Evolutionary conservation across 306 rosid species (phyloP), one percentile per base, ranked within the genome.

Genomic region (Macrotyloma uniflorum): DNA sequence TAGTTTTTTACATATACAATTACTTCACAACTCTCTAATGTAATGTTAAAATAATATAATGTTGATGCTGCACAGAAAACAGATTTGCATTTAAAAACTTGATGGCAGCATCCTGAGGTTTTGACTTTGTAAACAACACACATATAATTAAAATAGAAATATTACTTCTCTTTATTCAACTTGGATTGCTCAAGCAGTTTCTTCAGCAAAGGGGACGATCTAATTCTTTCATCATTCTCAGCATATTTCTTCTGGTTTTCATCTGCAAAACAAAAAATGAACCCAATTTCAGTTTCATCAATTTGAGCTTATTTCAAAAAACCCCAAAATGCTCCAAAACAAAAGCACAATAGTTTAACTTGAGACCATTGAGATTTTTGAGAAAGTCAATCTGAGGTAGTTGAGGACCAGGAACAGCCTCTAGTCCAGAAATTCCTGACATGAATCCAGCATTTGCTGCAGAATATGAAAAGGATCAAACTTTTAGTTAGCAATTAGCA

Each of bases 211-310:
- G 97, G 98, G 50, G 98, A 84, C 38, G 89, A 82, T 72, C 84
- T 76, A 80, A 94, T 82, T 87, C 89, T 92, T 40, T 83, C 97
- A 84, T 94, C 98, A 87, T 64, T 54, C 70, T 90, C 98, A 2
- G 90, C 93, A 74, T 94, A 90, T 71, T 79, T 90, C 72, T 94
- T 94, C 91, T 91, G 95, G 87, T 92, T 94, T 82, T 92, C 93
- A 79, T 94, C 97, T 94, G 95, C 70, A 81, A 85, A 67, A 67
- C 18, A 19, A n/a, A 47, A n/a, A 65, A 45, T 64, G 64, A 49
- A 26, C 2, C 10, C 22, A 55, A 78, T 30, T 32, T 84, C 24
- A 77, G 54, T 72, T 85, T 64, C 64, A 79, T 65, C 19, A 40
- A 18, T 78, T 61, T 53, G 59, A 69, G 38, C 35, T 70, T 4